Percentiles rank a stretch among this genome's conserved stretches.
These are phyloP conservation scores for Tetrahymena elliotti DNA, from an alignment of 73 alveolate species.

Conservation along the genomic window DNA sequence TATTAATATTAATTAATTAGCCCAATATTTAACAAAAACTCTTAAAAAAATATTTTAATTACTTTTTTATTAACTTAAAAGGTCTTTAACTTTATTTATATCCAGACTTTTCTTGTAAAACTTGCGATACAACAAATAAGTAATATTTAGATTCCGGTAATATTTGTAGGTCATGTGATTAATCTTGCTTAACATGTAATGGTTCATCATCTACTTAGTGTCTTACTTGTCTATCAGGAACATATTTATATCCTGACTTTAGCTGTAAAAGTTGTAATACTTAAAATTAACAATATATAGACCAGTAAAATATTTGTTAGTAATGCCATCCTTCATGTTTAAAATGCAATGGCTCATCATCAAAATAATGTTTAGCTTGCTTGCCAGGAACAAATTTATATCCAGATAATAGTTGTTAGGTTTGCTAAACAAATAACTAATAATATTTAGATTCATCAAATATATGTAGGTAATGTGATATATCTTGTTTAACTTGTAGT, in stretches of 20 bases:
- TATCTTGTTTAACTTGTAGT: not conserved
- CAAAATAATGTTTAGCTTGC: not conserved
- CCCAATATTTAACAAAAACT: too few species aligned
- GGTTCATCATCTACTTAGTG: not conserved
- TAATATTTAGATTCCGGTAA: not conserved
- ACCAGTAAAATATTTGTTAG: not conserved
- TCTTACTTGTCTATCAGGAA: not conserved
- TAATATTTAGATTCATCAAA: not conserved
- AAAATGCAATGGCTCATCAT: not conserved
- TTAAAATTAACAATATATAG: not conserved
- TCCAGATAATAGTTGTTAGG: not conserved
- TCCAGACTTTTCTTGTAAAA: not conserved
- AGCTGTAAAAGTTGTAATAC: not conserved
- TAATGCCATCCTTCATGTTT: not conserved
- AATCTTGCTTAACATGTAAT: not conserved
- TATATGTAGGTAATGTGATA: not conserved
- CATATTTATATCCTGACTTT: not conserved
- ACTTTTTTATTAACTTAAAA: too few species aligned
- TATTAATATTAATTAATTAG: too few species aligned
- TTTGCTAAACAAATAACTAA: not conserved
- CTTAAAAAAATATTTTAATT: not conserved
- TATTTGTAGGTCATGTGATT: not conserved
- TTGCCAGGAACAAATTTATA: not conserved
- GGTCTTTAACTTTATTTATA: not conserved
- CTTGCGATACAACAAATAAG: not conserved